Conservation (phyloP, 2,329 filamentous ascomycete species). For the Monosporascus sp. region DNA sequence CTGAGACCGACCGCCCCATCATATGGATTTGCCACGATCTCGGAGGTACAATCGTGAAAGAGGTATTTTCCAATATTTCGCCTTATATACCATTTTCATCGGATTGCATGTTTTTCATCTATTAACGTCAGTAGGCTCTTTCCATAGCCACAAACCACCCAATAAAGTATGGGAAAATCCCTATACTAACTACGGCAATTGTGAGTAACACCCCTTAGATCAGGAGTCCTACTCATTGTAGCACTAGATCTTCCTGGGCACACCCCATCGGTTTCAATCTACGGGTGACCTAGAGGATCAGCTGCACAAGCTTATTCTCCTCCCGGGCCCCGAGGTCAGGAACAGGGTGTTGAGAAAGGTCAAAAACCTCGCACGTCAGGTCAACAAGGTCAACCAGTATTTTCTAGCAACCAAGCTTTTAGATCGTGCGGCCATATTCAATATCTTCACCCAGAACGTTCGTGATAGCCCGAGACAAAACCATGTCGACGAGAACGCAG, state of each 20-base stretch:
- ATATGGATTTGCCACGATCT: conserved; percentile 11
- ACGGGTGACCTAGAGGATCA: conserved; percentile 1
- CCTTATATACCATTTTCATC: no score
- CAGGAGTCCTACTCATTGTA: not conserved
- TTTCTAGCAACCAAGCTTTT: conserved; percentile 1
- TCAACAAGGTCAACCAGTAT: not conserved
- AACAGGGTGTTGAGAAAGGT: not conserved
- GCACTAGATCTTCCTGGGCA: conserved; percentile 3
- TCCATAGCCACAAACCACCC: not conserved
- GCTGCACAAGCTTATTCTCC: not conserved
- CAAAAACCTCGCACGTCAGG: conserved; percentile 3
- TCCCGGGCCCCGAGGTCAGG: conserved; percentile 2
- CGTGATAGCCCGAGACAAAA: not conserved
- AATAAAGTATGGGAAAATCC: not conserved
- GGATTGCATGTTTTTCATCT: not conserved
- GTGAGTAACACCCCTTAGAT: not conserved
- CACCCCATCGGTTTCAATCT: not conserved
- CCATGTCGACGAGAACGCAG: not conserved
- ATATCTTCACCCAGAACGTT: not conserved
- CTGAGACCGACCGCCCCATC: conserved; percentile 6
- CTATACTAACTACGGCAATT: conserved; percentile 2
- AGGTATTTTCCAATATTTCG: not conserved
- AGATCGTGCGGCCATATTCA: conserved; percentile 3
- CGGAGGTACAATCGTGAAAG: conserved; percentile 8
- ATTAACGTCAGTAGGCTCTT: conserved; percentile 3